Conservation (phyloP, 495 filamentous ascomycete genomes). For the Symbiotaphrina buchneri region DNA sequence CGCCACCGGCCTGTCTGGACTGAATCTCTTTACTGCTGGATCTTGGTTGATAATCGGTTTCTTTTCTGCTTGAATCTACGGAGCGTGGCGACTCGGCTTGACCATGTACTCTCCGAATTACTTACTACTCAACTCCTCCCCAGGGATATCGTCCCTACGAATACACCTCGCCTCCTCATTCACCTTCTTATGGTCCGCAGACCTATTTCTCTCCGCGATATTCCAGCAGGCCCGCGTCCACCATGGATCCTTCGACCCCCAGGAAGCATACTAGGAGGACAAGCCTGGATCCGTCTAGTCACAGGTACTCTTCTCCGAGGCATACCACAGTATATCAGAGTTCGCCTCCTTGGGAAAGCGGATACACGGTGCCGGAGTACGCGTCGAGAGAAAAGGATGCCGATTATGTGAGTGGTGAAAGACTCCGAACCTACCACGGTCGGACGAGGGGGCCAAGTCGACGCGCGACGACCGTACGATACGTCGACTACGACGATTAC, state of each 20-base stretch:
- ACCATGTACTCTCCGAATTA: neutral
- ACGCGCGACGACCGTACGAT: too few relatives aligned
- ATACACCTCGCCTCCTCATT: neutral
- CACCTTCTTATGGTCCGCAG: neutral
- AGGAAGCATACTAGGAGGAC: neutral
- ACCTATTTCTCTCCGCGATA: neutral
- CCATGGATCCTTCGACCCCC: neutral
- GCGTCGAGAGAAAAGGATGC: too few relatives aligned
- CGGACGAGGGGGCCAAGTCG: too few relatives aligned
- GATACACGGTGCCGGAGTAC: too few relatives aligned
- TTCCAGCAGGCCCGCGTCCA: neutral
- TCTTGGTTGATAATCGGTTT: neutral
- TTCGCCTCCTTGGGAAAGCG: neutral
- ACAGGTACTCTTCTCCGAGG: neutral
- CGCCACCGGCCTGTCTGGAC: too few relatives aligned
- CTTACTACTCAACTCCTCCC: neutral
- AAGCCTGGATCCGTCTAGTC: neutral
- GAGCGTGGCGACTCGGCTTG: neutral
- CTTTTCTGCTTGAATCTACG: neutral
- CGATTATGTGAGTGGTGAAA: too few relatives aligned
- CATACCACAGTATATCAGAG: neutral
- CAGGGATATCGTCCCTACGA: neutral
- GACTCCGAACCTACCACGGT: too few relatives aligned
- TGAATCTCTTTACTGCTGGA: too few relatives aligned
- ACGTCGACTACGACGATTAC: too few relatives aligned